Conservation (phyloP, 2,329 filamentous ascomycete species). For the Colletotrichum sp. region DNA sequence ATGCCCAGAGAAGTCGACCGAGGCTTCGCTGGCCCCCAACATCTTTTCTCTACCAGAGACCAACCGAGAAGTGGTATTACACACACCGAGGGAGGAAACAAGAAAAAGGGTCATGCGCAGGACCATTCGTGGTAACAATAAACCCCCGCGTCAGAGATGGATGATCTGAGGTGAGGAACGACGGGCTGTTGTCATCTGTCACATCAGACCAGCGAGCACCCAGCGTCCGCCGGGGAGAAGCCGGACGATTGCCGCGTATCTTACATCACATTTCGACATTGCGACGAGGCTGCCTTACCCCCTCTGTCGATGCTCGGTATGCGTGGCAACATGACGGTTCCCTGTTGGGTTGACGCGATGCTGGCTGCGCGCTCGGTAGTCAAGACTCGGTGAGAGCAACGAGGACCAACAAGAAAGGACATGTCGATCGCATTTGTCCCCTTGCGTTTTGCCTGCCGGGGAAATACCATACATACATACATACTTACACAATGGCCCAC, state of each 20-base stretch:
- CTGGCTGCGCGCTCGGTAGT: neutral
- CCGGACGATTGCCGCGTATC: conserved; percentile 2
- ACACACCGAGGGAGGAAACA: neutral
- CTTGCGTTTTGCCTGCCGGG: neutral
- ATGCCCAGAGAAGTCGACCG: neutral
- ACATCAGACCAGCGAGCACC: neutral
- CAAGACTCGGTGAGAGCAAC: neutral
- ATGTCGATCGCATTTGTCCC: neutral
- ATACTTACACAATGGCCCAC: neutral
- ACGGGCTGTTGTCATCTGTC: neutral
- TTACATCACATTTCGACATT: conserved; percentile 6
- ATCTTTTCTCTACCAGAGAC: neutral
- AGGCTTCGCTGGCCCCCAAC: neutral
- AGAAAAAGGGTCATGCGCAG: neutral
- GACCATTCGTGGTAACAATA: no score
- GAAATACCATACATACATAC: neutral
- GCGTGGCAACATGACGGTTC: neutral
- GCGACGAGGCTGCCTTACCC: neutral
- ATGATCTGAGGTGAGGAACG: neutral
- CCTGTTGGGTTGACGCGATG: neutral
- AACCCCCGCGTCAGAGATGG: neutral
- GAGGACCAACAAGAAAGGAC: neutral
- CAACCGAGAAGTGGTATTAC: neutral
- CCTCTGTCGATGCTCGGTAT: neutral
- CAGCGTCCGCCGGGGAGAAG: neutral